Base-by-base conservation (phyloP, 1,139 yeast genomes). In the Kodamaea derodonti region DNA sequence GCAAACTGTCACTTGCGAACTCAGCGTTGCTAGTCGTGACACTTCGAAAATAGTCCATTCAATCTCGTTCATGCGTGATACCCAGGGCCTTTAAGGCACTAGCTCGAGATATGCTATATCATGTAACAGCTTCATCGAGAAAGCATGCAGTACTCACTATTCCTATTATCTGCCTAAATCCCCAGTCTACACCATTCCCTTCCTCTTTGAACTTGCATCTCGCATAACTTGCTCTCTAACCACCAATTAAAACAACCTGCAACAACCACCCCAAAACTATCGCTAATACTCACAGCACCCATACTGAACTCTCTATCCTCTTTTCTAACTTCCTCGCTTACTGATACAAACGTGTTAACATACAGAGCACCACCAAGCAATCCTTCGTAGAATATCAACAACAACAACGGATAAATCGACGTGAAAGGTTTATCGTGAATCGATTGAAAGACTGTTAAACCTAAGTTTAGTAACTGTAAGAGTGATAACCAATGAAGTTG, bases 241-340 rank as follows among this genome's bases (percentile, higher is more conserved):
- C 78, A 72, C 63, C 84, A 66, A 29, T 87, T 88, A 4, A 86
- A 55, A 11, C 79, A 52, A 0, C 95, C 97, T 2, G 97, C 95
- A 1, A 84, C 30, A 4, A 87, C 84, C 20, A 90, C 78, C 0
- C 97, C 97, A 15, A 84, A 78, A 11, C 95, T 83, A 54, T 92
- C 97, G 43, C 96, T 86, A 40, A 90, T 78, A 0, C 95, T 88
- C 1, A 88, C 95, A n/a, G 95, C 78, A 1, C 97, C 97, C 75
- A 92, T 75, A 5, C 94, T 80, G 53, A 90, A 88, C 52, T 92
- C 97, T 35, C 95, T 68, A 38, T 78, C 75, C 1, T 61, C 47
- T 12, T 62, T 54, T 0, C 75, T 62, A 0, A 79, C 70, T 2
- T 75, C 69, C 42, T 87, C 95, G 31, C 84, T 72, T 0, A 88